A percentile compares a stretch with the other conserved stretches of the same genome.
Evolutionary conservation across 2,329 filamentous ascomycete species (phyloP).

Genomic region (Pyricularia sp.): DNA sequence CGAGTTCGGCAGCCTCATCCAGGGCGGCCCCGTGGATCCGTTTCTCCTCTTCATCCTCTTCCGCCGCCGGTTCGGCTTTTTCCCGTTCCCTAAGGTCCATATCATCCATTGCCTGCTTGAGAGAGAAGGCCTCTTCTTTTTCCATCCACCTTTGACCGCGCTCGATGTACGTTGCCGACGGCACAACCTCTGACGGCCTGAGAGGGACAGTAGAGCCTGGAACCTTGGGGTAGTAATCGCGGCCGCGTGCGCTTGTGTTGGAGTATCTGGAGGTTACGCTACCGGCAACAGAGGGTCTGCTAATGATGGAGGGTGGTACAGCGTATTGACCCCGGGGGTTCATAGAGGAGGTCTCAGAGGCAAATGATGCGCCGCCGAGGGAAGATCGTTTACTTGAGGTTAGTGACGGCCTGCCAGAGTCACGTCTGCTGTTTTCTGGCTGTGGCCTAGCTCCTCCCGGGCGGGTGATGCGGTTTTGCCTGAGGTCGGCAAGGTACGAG

Average conservation of each 20-base stretch:
- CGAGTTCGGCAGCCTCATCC: slow-evolving; percentile 68
- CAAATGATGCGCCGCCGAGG: slow-evolving; percentile 16
- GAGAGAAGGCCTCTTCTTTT: slow-evolving; percentile 63
- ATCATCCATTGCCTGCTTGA: slow-evolving; percentile 65
- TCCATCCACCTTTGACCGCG: slow-evolving; percentile 70
- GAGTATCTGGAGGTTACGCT: slow-evolving; percentile 44
- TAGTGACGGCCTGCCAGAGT: slow-evolving; percentile 22
- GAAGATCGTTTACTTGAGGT: slow-evolving; percentile 16
- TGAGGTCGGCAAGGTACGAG: slow-evolving; percentile 61
- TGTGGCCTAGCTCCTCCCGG: slow-evolving; percentile 64
- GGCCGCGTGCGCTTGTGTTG: slow-evolving; percentile 30
- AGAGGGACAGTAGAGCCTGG: slow-evolving; percentile 27
- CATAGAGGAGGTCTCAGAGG: slow-evolving; percentile 16
- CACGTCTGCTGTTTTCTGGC: slow-evolving; percentile 26
- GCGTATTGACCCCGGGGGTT: slow-evolving; percentile 20
- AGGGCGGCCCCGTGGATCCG: slow-evolving; percentile 62
- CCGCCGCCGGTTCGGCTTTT: slow-evolving; percentile 14
- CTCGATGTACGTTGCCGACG: slow-evolving; percentile 63
- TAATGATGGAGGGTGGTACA: slow-evolving; percentile 15
- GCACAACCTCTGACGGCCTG: slow-evolving; percentile 51
- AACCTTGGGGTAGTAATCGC: slow-evolving; percentile 41
- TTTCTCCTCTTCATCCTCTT: slow-evolving; percentile 43
- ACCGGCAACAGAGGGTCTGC: slow-evolving; percentile 31
- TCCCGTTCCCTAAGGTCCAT: slow-evolving; percentile 50
- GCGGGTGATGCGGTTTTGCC: slow-evolving; percentile 55